Percentiles rank a stretch among this genome's conserved stretches.
These are phyloP conservation scores for Colletotrichum somersetense DNA, from an alignment of 2,329 filamentous ascomycete genomes.

Conservation along the genomic window DNA sequence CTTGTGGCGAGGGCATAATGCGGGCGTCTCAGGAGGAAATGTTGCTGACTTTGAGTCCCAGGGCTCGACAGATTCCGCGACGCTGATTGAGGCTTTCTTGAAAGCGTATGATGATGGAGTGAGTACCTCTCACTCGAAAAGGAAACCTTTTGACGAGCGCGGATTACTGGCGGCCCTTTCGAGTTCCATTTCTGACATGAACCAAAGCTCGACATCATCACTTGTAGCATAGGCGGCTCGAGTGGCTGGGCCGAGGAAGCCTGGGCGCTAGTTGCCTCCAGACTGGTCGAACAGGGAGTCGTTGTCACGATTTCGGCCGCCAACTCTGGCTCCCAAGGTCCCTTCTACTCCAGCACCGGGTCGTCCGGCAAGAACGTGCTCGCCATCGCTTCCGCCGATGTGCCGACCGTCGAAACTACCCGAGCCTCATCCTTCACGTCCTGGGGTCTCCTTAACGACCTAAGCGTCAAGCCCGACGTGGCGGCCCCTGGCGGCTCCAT, in stretches of 20 bases:
- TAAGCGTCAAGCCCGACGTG: slow-evolving; percentile 59
- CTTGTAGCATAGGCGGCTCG: slow-evolving; percentile 54
- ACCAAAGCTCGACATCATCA: slow-evolving; percentile 55
- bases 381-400: slow-evolving; percentile 57
- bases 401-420: slow-evolving; percentile 15
- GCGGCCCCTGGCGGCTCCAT: slow-evolving; percentile 57
- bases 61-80: slow-evolving; percentile 30
- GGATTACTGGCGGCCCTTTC: background rate
- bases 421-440: slow-evolving; percentile 51
- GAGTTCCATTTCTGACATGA: background rate
- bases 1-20: background rate
- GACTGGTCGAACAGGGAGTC: slow-evolving; percentile 60
- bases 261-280: slow-evolving; percentile 57
- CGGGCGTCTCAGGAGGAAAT: background rate
- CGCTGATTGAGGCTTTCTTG: slow-evolving; percentile 51
- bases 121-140: background rate
- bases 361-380: slow-evolving; percentile 58
- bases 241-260: slow-evolving; percentile 57
- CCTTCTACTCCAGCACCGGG: slow-evolving; percentile 59
- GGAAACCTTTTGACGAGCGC: background rate
- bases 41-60: background rate
- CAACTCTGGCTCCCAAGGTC: slow-evolving; percentile 62
- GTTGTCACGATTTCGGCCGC: slow-evolving; percentile 64
- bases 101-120: slow-evolving; percentile 52
- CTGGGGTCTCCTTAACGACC: slow-evolving; percentile 59